phyloP scores from a whole-genome alignment of 768 basidiomycete genomes.

The Crassisporium funariophilum region DNA sequence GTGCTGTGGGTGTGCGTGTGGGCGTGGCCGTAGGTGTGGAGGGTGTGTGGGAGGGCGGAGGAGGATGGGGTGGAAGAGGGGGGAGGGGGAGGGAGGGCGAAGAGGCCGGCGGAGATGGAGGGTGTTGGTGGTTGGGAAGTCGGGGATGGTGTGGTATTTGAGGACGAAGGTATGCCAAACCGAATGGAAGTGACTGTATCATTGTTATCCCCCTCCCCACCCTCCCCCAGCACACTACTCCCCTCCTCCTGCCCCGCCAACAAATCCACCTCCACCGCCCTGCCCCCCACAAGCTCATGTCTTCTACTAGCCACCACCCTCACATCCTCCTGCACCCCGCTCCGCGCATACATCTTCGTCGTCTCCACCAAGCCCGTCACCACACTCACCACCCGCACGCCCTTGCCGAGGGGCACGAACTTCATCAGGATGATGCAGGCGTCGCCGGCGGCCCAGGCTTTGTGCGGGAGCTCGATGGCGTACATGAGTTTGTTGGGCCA shows the following conservation, averaged over 20 bases:
- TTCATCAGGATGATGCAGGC: conserved; percentile 80
- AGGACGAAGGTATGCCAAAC: conserved; percentile 17
- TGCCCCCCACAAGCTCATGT: conserved; percentile 70
- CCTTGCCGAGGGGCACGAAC: conserved; percentile 85
- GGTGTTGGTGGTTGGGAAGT: conserved; percentile 6
- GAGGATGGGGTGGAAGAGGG: not conserved
- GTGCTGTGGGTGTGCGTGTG: not conserved
- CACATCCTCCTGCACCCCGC: conserved; percentile 59
- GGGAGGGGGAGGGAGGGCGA: conserved; percentile 40
- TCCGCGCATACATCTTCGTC: conserved; percentile 59
- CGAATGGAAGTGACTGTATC: conserved; percentile 54
- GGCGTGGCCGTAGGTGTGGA: conserved; percentile 53
- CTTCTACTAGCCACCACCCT: conserved; percentile 61
- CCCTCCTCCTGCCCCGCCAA: not conserved
- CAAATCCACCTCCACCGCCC: conserved; percentile 41
- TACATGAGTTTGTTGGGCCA: conserved; percentile 99
- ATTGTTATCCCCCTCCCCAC: conserved; percentile 20
- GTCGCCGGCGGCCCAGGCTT: conserved; percentile 94
- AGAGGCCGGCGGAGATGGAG: conserved; percentile 34
- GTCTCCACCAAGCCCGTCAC: conserved; percentile 75
- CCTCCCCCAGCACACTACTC: conserved; percentile 3
- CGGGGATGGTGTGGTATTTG: conserved; percentile 1
- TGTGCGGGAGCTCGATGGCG: conserved; percentile 89
- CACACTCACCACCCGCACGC: conserved; percentile 70
- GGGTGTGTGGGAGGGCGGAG: conserved; percentile 2